Base-by-base conservation (phyloP, 225 moss, liverwort and hornwort genomes). In the Anthoceros angustus region DNA sequence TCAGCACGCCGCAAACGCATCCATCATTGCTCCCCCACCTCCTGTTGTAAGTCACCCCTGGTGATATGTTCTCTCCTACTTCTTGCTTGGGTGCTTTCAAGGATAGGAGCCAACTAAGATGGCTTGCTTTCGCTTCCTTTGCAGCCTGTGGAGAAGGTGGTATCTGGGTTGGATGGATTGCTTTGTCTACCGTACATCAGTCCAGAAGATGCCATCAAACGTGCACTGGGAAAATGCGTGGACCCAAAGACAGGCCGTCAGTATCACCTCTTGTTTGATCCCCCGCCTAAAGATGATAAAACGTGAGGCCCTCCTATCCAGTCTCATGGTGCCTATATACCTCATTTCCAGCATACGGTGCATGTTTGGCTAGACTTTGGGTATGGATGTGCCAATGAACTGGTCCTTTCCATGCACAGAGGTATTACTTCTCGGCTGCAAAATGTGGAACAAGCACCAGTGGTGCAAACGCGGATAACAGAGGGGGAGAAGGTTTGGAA, bases 381-480 rank as follows among this genome's bases (percentile, higher is more conserved):
- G 45, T 2, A 46, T 46, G 45, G 12, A 11, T 46, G 16, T 16
- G 16, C 0, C 11, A 46, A 16, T 46, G 12, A 16, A 46, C 23
- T 55, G 16, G n/a, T 55, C 7, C 18, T 55, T 7, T 15, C n/a
- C 6, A 55, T 55, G 55, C 23, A 0, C 55, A 55, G 55, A 20
- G 55, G 55, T 55, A 55, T 55, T 15, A 23, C 23, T 18, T 55
- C 55, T 55, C 55, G 55, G 55, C 55, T 55, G n/a, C 12, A 55
- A 15, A 55, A 18, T 55, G 55, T 55, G 16, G n/a, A 55, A 55
- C n/a, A 55, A 55, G 55, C 55, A 55, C 55, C 55, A 55, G 55
- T 55, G 55, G 55, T 55, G 8, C 55, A 55, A 55, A 23, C n/a
- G 55, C 6, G 55, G 23, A 23, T 55, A 18, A 20, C 55, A 55